phyloP scores from a whole-genome alignment of 495 filamentous ascomycete species.

The Bacidia gigantensis region DNA sequence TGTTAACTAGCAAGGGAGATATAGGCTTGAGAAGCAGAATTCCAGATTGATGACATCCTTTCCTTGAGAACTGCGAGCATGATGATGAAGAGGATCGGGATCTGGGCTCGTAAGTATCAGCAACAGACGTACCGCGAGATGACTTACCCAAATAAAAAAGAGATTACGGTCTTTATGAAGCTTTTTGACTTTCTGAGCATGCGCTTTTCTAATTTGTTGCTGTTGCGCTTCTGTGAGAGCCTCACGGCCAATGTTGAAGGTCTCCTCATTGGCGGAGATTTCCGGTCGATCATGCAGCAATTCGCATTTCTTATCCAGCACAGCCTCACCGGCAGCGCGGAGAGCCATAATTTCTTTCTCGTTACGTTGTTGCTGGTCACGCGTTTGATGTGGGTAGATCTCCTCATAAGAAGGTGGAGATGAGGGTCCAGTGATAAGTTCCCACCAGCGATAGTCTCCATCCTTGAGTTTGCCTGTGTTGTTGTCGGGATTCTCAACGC shows the following conservation, averaged over 20 bases:
- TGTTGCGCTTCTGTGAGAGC: slow-evolving; percentile 56
- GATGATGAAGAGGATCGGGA: slow-evolving; percentile 48
- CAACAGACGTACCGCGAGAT: neutral
- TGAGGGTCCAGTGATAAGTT: slow-evolving; percentile 41
- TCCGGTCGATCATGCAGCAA: slow-evolving; percentile 37
- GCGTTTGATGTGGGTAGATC: slow-evolving; percentile 47
- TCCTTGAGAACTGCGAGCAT: slow-evolving; percentile 43
- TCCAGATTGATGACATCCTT: slow-evolving; percentile 4
- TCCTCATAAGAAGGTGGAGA: slow-evolving; percentile 63
- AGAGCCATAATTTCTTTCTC: slow-evolving; percentile 49
- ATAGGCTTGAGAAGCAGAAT: slow-evolving; percentile 1
- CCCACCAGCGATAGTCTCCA: slow-evolving; percentile 53
- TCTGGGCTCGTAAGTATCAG: slow-evolving; percentile 26
- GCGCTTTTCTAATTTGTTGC: slow-evolving; percentile 54
- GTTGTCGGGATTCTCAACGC: slow-evolving; percentile 29
- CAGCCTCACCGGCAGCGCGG: slow-evolving; percentile 48
- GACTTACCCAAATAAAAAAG: slow-evolving; percentile 71
- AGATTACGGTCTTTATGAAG: slow-evolving; percentile 63
- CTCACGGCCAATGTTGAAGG: slow-evolving; percentile 33
- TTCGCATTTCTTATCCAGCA: slow-evolving; percentile 54
- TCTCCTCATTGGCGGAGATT: slow-evolving; percentile 26
- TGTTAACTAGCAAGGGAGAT: neutral
- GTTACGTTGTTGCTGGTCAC: slow-evolving; percentile 25
- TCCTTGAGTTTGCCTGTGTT: slow-evolving; percentile 35
- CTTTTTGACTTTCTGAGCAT: slow-evolving; percentile 61